phyloP scores from a whole-genome alignment of 1,139 yeast species.

The Debaryomycetaceae sp. region DNA sequence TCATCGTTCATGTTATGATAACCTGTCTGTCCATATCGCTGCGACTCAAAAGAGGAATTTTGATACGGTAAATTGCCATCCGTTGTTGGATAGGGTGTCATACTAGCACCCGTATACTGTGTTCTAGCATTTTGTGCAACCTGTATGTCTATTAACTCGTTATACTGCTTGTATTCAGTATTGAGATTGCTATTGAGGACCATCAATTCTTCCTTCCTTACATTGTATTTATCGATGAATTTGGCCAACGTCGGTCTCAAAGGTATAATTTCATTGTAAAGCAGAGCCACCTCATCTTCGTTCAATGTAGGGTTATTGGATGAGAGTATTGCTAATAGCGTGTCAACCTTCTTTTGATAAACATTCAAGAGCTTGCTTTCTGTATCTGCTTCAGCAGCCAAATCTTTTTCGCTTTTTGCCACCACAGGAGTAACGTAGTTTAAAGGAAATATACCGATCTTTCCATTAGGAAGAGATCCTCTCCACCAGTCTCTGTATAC shows the following conservation, averaged over 20 bases:
- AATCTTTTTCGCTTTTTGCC: constrained; percentile 54
- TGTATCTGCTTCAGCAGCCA: constrained; percentile 25
- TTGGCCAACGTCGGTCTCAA: constrained; percentile 71
- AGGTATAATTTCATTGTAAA: constrained; percentile 69
- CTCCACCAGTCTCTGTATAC: constrained; percentile 96
- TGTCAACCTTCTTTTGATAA: constrained; percentile 55
- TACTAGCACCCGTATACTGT: constrained; percentile 4
- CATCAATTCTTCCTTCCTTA: constrained; percentile 69
- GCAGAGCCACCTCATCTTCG: constrained; percentile 46
- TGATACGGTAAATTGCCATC: background rate
- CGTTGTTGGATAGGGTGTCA: constrained; percentile 19
- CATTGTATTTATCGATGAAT: constrained; percentile 70
- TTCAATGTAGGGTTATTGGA: constrained; percentile 26
- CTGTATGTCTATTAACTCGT: constrained; percentile 60
- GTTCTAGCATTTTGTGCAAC: constrained; percentile 23
- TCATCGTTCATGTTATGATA: background rate
- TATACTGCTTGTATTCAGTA: constrained; percentile 65
- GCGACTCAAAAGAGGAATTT: background rate
- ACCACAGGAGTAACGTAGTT: constrained; percentile 84
- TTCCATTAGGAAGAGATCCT: constrained; percentile 74
- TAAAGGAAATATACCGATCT: constrained; percentile 86
- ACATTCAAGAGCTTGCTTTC: constrained; percentile 27
- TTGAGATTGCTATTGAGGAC: constrained; percentile 68
- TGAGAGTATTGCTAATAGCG: constrained; percentile 57
- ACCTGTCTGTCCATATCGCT: background rate